Evolutionary conservation across 2,329 filamentous ascomycete genomes (phyloP), one percentile per base, ranked within the genome.

Genomic region (Colletotrichum sp.): DNA sequence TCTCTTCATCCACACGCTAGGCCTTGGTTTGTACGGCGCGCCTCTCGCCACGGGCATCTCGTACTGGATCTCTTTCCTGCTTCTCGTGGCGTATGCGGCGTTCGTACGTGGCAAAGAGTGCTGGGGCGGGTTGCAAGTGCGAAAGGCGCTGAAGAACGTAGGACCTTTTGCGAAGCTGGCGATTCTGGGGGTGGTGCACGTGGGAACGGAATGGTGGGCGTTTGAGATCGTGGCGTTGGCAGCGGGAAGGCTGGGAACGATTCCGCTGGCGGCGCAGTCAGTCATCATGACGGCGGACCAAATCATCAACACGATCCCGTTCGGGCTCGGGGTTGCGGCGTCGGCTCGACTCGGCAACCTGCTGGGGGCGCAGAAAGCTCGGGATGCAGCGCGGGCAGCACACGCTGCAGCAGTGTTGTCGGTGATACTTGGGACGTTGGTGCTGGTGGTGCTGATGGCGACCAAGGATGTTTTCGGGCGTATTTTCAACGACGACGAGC

Each of bases 161-260:
- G 85, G 90, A 19, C 92, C 92, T 0, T 98, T 98, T 82, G 89
- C 94, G 2, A 91, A 92, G 12, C 91, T 98, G 5, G 94, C 95
- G 0, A 84, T 94, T 16, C 87, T 98, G 0, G 96, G 95, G 0
- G 88, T 98, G 57, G 85, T 98, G 5, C 95, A 98, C 78, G 94
- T 98, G 7, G 96, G 95, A 5, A 97, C 95, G 0, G 96, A 98
- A 84, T 98, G 95, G 95, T 98, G 95, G 95, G 96, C 95, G 0
- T 98, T 98, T 80, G 95, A 98, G 84, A 96, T 98, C 78, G 95
- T 98, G 3, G 95, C 95, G 2, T 90, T 98, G 1, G 94, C 94
- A 3, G 95, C 95, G 7, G 95, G 95, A 2, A 90, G 93, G 44
- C 90, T 98, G 0, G 96, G 96, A 5, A 96, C 94, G 0, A 90